A percentile compares a stretch with the other conserved stretches of the same genome.
These are phyloP conservation scores for Oryza brachyantha DNA, from an alignment of 176 grass and related monocot species.

Conservation along the genomic window DNA sequence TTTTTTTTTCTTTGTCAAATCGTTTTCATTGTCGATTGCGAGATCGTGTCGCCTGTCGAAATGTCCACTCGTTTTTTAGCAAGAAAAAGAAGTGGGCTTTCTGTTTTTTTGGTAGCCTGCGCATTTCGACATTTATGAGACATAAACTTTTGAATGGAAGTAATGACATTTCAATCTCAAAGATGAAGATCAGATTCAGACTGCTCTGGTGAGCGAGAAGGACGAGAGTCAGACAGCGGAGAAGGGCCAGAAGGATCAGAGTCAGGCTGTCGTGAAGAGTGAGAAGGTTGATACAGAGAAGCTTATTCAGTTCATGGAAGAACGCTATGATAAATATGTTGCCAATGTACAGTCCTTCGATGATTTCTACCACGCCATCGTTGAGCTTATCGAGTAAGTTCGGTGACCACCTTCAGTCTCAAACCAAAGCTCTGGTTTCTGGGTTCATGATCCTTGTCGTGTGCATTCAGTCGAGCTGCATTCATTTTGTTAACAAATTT, in stretches of 20 bases:
- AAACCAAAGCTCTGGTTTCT: neutral
- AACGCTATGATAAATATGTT: neutral
- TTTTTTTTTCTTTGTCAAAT: neutral
- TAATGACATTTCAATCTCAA: neutral
- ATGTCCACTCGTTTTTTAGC: neutral
- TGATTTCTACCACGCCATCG: constrained; percentile 69
- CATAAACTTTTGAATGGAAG: neutral
- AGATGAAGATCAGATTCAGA: constrained; percentile 1
- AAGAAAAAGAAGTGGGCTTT: neutral
- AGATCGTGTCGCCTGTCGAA: neutral
- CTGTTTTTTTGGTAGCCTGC: neutral
- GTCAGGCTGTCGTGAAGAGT: neutral
- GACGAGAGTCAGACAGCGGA: neutral
- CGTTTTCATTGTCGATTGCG: neutral
- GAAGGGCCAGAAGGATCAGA: neutral
- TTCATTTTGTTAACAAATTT: neutral
- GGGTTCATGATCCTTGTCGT: neutral
- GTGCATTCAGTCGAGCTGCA: neutral
- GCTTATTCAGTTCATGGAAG: constrained; percentile 27
- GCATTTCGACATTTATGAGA: neutral
- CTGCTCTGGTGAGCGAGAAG: no score
- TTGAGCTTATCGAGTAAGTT: constrained; percentile 53
- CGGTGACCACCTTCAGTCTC: neutral
- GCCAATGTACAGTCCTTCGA: neutral
- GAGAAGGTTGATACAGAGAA: constrained; percentile 18